Base-by-base conservation (phyloP, 192 early-diverging fungal genomes). In the Entophlyctis helioformis region DNA sequence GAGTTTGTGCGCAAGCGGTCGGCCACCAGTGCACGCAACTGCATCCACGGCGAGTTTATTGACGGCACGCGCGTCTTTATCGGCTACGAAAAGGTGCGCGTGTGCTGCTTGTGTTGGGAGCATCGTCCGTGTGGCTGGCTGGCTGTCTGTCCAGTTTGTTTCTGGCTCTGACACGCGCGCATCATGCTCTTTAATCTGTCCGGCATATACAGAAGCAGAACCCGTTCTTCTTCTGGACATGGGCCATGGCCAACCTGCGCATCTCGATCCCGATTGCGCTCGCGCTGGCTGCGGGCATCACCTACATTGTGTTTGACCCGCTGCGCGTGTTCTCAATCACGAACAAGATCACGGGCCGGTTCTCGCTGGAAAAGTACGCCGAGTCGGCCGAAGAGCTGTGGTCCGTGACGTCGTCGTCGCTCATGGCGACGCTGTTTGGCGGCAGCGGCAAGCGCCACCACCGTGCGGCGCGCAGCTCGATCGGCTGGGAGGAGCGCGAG, bases 21-120 rank as follows among this genome's bases (percentile, higher is more conserved):
- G 0, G 89, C 95, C n/a, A 86, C 92, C 1, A 84, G 83, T 44
- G 95, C 95, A 4, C 74, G 84, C 26, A 91, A 89, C 51, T 98
- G 95, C 63, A 62, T 91, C 28, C 85, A 98, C 50, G 89, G 89
- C n/a, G 51, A 80, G 41, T 53, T 67, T 2, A 59, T 96, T 36
- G 72, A 78, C 19, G 71, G 62, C 2, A 87, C 92, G 0, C 42
- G 24, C 36, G 48, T 77, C 23, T 25, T 24, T 11, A 62, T 77
- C 52, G 42, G 53, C 2, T 77, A 77, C 44, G 67, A 75, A 46
- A 53, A 58, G 6, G 52, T 54, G 18, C 13, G 52, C 23, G 0
- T 20, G 21, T 29, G n/a, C n/a, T n/a, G 29, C 32, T 19, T 27
- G 24, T 43, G 26, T 13, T 35, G 3, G 21, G 40, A 26, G 27